Conservation (phyloP, 805 yeast species). For the Ogataea siamensis region DNA sequence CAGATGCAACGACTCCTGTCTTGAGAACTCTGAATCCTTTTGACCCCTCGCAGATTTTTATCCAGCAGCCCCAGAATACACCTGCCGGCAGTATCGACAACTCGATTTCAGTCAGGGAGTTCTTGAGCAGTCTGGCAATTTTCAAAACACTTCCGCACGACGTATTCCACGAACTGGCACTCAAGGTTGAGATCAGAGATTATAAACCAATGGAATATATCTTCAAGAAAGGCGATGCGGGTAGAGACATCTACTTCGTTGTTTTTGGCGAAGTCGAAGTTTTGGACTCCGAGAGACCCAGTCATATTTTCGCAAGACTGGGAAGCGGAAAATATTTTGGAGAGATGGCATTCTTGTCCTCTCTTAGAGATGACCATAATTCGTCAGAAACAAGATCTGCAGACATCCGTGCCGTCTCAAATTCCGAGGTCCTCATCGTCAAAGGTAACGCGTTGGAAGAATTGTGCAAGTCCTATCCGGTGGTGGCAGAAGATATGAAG, state of each 20-base stretch:
- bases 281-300: constrained; percentile 38
- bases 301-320: constrained; percentile 52
- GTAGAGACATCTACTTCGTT: constrained; percentile 65
- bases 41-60: not conserved
- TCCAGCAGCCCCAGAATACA: not conserved
- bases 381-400: constrained; percentile 49
- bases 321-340: constrained; percentile 70
- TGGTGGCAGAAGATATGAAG: constrained; percentile 56
- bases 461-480: constrained; percentile 58
- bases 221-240: constrained; percentile 56
- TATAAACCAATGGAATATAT: constrained; percentile 58
- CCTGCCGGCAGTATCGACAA: constrained; percentile 35
- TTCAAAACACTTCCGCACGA: constrained; percentile 56
- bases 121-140: constrained; percentile 55
- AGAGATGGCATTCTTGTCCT: constrained; percentile 66
- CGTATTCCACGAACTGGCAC: constrained; percentile 61
- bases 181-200: constrained; percentile 56
- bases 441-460: constrained; percentile 52
- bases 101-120: constrained; percentile 52
- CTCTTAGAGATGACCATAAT: constrained; percentile 34
- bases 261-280: constrained; percentile 73
- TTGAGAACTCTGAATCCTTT: not conserved
- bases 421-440: constrained; percentile 59
- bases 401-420: constrained; percentile 58
- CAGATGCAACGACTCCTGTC: constrained; percentile 6